A percentile compares a stretch with the other conserved stretches of the same genome.
These are phyloP conservation scores for Botrytis aclada DNA, from an alignment of 2,329 filamentous ascomycete species.

Conservation along the genomic window DNA sequence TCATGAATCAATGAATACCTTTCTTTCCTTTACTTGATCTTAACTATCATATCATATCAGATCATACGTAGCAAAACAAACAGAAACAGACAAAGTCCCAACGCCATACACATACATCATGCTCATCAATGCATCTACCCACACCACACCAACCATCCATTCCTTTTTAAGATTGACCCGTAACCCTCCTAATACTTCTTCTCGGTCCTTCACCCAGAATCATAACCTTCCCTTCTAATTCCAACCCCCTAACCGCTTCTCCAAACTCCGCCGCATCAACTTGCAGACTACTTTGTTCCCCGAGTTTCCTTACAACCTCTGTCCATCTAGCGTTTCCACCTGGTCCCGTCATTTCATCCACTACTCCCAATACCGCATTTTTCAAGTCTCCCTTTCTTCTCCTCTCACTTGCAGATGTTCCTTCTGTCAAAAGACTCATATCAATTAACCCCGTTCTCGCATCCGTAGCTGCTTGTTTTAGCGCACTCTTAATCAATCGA, in stretches of 20 bases:
- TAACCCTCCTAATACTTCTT: constrained; percentile 76
- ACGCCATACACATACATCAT: constrained; percentile 12
- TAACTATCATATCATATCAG: background rate
- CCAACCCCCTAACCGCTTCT: constrained; percentile 74
- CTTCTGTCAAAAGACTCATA: constrained; percentile 92
- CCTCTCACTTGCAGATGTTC: constrained; percentile 85
- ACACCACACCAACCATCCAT: background rate
- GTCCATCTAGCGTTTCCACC: constrained; percentile 69
- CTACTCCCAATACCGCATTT: constrained; percentile 65
- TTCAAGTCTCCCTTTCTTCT: constrained; percentile 82
- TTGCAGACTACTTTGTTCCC: constrained; percentile 66
- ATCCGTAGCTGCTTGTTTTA: constrained; percentile 98
- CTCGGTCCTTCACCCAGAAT: constrained; percentile 81
- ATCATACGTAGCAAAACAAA: background rate
- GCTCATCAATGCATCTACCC: background rate
- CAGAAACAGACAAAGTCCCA: constrained; percentile 6
- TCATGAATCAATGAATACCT: background rate
- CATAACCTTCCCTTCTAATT: constrained; percentile 80
- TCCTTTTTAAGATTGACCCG: constrained; percentile 43
- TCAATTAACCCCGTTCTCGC: constrained; percentile 87
- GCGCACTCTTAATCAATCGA: constrained; percentile 84
- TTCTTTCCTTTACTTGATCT: background rate
- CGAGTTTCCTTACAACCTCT: constrained; percentile 72
- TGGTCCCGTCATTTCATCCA: constrained; percentile 76
- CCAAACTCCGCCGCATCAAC: constrained; percentile 79